These are phyloP conservation scores for Debaryomyces subglobosus DNA, from an alignment of 1,139 yeast genomes.

Conservation along the genomic window DNA sequence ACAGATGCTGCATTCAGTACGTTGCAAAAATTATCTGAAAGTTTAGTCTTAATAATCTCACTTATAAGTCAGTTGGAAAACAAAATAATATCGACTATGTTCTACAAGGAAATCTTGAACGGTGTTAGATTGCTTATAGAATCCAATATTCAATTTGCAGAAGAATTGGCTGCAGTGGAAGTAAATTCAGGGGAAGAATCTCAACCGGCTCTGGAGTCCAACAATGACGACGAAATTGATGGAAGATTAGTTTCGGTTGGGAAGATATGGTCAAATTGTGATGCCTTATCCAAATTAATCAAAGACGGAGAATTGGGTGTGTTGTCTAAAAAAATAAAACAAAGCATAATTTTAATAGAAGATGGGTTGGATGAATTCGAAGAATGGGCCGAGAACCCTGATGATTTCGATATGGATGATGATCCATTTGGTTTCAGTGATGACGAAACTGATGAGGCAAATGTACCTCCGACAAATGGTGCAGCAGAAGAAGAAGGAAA, in stretches of 20 bases:
- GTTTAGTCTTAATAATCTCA: conserved; percentile 48
- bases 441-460: conserved; percentile 32
- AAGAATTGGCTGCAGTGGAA: conserved; percentile 33
- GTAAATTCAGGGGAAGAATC: conserved; percentile 27
- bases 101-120: conserved; percentile 40
- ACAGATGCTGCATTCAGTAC: conserved; percentile 58
- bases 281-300: conserved; percentile 40
- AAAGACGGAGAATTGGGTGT: conserved; percentile 55
- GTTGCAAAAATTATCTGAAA: conserved; percentile 51
- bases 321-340: conserved; percentile 47
- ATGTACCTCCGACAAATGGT: conserved; percentile 25
- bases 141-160: conserved; percentile 23
- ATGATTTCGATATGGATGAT: conserved; percentile 38
- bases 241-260: conserved; percentile 62
- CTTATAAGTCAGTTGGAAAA: conserved; percentile 47
- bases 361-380: conserved; percentile 69
- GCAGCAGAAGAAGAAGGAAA: conserved; percentile 21
- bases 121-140: conserved; percentile 33
- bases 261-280: conserved; percentile 65
- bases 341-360: conserved; percentile 50
- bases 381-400: conserved; percentile 69
- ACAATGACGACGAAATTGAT: conserved; percentile 21
- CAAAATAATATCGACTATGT: conserved; percentile 41
- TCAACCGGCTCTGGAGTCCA: conserved; percentile 13
- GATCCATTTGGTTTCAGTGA: conserved; percentile 50